phyloP scores from a whole-genome alignment of 164 flowering plant species.

The Vitis amurensis region DNA sequence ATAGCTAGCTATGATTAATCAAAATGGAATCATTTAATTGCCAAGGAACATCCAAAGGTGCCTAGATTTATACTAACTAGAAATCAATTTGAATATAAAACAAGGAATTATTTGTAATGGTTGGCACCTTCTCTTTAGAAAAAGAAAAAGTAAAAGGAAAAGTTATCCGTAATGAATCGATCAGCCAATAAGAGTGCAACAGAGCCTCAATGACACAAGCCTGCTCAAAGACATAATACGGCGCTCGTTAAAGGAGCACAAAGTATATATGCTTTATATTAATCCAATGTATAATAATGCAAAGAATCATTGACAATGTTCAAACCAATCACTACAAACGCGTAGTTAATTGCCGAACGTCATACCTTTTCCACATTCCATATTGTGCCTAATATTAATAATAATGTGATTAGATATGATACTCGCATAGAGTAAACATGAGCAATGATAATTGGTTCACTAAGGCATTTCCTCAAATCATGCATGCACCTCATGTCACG shows the following conservation, averaged over 20 bases:
- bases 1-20: no score
- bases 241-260: conserved; percentile 17
- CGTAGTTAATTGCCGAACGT: conserved; percentile 13
- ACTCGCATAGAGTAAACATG: background rate
- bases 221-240: conserved; percentile 7
- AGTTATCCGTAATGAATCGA: background rate
- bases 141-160: background rate
- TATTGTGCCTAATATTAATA: background rate
- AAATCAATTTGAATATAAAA: background rate
- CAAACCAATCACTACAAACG: conserved; percentile 14
- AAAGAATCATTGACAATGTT: conserved; percentile 17
- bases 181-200: conserved; percentile 12
- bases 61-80: no score
- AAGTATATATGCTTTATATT: conserved; percentile 30
- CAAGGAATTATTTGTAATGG: background rate
- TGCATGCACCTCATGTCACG: conserved; percentile 3
- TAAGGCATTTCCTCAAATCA: no score
- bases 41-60: no score
- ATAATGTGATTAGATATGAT: conserved; percentile 5
- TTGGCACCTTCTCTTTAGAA: conserved; percentile 5
- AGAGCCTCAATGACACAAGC: conserved; percentile 1
- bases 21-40: no score
- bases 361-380: conserved; percentile 7
- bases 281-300: conserved; percentile 3
- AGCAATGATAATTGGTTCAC: no score